Percentiles rank a stretch among this genome's conserved stretches.
Evolutionary conservation across 1,284 basidiomycete genomes (phyloP).

Genomic region (Trametes pubescens): DNA sequence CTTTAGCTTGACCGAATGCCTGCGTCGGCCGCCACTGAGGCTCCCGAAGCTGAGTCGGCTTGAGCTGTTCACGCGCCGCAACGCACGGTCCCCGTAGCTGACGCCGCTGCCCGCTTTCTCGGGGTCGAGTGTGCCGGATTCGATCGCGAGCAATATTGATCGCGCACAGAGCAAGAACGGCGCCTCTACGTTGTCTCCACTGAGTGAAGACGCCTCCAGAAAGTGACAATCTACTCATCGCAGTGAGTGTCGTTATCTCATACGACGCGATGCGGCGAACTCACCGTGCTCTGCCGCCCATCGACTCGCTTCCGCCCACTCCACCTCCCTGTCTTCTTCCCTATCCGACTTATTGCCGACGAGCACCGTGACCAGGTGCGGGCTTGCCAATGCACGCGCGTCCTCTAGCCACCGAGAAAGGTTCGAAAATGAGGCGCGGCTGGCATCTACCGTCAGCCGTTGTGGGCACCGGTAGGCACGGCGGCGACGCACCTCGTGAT

Average conservation of each 20-base stretch:
- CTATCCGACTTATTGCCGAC: conserved; percentile 97
- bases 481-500: conserved; percentile 83
- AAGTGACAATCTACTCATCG: conserved; percentile 80
- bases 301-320: conserved; percentile 91
- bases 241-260: conserved; percentile 13
- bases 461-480: conserved; percentile 4
- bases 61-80: conserved; percentile 86
- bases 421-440: conserved; percentile 83
- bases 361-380: conserved; percentile 89
- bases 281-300: conserved; percentile 96
- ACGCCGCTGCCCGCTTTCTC: conserved; percentile 95
- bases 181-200: conserved; percentile 93
- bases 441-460: conserved; percentile 41
- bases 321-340: conserved; percentile 94
- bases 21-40: conserved; percentile 66
- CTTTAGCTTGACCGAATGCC: conserved; percentile 64
- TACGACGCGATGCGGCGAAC: neutral
- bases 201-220: conserved; percentile 91
- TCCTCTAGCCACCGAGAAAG: conserved; percentile 91
- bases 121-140: conserved; percentile 91
- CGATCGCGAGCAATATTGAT: conserved; percentile 92
- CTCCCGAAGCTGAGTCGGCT: conserved; percentile 85
- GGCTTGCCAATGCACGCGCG: conserved; percentile 87
- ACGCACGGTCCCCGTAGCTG: conserved; percentile 93
- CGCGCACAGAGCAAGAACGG: conserved; percentile 93